Base-by-base conservation (phyloP, 169 alveolate genomes). In the Plasmodium yoelii region DNA sequence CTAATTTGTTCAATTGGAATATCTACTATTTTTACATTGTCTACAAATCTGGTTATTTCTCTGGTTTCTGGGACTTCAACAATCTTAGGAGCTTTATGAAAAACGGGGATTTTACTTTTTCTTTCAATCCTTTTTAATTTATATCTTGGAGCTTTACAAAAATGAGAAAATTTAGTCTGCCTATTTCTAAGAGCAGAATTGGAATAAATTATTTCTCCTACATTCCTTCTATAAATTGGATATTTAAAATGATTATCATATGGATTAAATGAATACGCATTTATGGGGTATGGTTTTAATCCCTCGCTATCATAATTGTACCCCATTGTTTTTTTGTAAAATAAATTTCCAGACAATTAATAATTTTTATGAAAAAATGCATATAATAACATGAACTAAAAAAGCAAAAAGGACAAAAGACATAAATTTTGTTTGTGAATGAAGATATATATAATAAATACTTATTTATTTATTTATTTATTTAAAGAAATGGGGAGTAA, bases 1-100 rank as follows among this genome's bases (percentile, higher is more conserved):
- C 91, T 51, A 42, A 91, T 88, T 56, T 87, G 88, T 90, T 91
- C 94, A 18, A 91, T 67, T 26, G 94, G 94, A 47, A 91, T 71
- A 51, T 91, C 93, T 1, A 91, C 88, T 24, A 91, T 73, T 53
- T 80, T 70, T 73, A 68, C 68, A 56, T 55, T 22, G 42, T 74
- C 92, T 51, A 80, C 73, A 73, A 68, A 74, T 63, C 65, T 60
- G 2, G 87, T 74, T 73, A 87, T 70, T 87, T 87, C 94, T 56
- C 92, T 73, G 42, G 75, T 49, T 73, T 91, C 92, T 7, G 94
- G 94, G 39, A 91, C 87, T 87, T 91, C 94, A 24, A 91, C 94
- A 73, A 73, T 69, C 55, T 82, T 82, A 10, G 90, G 86, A 34
- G 15, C 34, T 60, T 82, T 82, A 71, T 68, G 90, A 69, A 82